Evolutionary conservation across 1,284 basidiomycete genomes (phyloP).

Genomic region (Heterobasidion occidentale): DNA sequence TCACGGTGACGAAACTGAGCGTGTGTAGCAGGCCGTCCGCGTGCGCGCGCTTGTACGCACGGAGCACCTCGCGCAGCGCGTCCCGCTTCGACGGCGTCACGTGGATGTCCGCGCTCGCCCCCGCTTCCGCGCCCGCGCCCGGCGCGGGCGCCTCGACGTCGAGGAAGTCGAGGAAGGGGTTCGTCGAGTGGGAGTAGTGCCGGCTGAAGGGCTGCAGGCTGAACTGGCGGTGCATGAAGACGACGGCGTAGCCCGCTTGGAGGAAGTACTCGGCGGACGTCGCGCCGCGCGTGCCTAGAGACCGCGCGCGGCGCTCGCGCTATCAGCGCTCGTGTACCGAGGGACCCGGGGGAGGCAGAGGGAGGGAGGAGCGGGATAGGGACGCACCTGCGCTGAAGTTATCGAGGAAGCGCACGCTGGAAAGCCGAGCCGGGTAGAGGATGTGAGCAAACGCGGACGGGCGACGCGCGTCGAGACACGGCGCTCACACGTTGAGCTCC

Average conservation of each 20-base stretch:
- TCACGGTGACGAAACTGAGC: constrained; percentile 89
- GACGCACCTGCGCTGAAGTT: constrained; percentile 92
- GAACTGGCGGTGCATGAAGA: constrained; percentile 97
- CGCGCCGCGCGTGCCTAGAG: constrained; percentile 84
- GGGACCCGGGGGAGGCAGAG: no score
- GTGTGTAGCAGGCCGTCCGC: constrained; percentile 70
- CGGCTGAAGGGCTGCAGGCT: constrained; percentile 94
- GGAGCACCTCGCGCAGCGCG: constrained; percentile 69
- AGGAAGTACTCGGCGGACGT: constrained; percentile 98
- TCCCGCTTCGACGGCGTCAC: constrained; percentile 60
- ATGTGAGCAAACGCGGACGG: constrained; percentile 14
- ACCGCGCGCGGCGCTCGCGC: not conserved
- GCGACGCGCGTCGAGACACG: constrained; percentile 11
- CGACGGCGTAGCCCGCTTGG: constrained; percentile 89
- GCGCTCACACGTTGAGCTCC: constrained; percentile 90
- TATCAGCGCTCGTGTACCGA: no score
- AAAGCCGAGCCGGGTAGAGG: constrained; percentile 10
- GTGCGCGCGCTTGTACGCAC: constrained; percentile 78
- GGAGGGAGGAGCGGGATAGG: no score
- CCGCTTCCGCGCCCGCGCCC: not conserved
- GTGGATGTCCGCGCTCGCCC: constrained; percentile 37
- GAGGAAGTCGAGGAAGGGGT: constrained; percentile 96
- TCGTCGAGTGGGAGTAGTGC: constrained; percentile 96
- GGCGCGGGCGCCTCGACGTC: constrained; percentile 48
- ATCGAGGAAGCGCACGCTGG: constrained; percentile 93